phyloP scores from a whole-genome alignment of 1,284 basidiomycete species.

The Ceratobasidium sp. region DNA sequence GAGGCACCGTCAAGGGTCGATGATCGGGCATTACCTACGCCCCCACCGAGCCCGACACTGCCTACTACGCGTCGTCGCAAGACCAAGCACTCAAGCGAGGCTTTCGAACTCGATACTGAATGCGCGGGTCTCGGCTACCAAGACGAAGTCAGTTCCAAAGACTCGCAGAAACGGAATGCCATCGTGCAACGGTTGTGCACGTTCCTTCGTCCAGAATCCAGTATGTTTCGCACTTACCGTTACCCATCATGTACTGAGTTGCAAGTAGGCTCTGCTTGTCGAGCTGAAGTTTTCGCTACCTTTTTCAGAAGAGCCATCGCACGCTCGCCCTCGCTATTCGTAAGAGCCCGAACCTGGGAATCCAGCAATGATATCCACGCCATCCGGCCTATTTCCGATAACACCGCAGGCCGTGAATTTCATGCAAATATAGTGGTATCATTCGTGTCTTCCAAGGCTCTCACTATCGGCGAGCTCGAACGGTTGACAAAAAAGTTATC shows the following conservation, averaged over 20 bases:
- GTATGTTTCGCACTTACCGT: not conserved
- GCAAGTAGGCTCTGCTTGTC: not conserved
- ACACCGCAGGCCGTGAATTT: not conserved
- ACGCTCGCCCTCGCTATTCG: conserved; percentile 38
- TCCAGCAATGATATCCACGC: not conserved
- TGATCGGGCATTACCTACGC: conserved; percentile 33
- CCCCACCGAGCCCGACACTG: conserved; percentile 40
- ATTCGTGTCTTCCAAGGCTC: conserved; percentile 34
- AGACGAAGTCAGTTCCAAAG: conserved; percentile 11
- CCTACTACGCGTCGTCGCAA: conserved; percentile 2
- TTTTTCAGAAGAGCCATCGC: conserved; percentile 39
- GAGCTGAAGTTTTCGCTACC: conserved; percentile 39
- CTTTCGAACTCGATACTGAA: not conserved
- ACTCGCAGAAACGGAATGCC: conserved; percentile 29
- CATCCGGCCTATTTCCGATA: not conserved
- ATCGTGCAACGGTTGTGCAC: conserved; percentile 27
- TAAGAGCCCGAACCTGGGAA: conserved; percentile 43
- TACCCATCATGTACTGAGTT: not conserved
- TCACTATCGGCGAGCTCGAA: conserved; percentile 27
- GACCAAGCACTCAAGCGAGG: not conserved
- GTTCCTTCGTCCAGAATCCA: conserved; percentile 24
- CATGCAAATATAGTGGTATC: not conserved
- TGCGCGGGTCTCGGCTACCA: conserved; percentile 19
- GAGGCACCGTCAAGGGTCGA: conserved; percentile 10
- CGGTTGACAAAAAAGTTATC: conserved; percentile 23